These are phyloP conservation scores for Kazachstania africana DNA, from an alignment of 805 yeast species.

Conservation along the genomic window DNA sequence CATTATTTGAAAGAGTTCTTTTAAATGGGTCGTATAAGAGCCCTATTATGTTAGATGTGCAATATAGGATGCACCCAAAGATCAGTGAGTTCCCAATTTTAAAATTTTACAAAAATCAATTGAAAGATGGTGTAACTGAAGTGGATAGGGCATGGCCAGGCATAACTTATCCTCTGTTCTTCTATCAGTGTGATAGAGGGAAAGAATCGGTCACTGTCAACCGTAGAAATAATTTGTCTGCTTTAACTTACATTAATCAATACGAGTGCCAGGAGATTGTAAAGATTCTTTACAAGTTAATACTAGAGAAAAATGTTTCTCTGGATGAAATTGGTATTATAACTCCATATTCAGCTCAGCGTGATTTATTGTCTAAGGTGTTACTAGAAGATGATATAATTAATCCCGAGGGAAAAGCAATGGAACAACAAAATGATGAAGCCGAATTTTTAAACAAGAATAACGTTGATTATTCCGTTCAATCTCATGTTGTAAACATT, in stretches of 20 bases:
- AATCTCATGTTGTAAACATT: slow-evolving; percentile 18
- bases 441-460: slow-evolving; percentile 40
- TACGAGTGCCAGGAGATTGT: slow-evolving; percentile 41
- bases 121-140: slow-evolving; percentile 48
- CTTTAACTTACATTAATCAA: slow-evolving; percentile 46
- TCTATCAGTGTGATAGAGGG: slow-evolving; percentile 42
- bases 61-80: slow-evolving; percentile 56
- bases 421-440: slow-evolving; percentile 41
- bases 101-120: slow-evolving; percentile 37
- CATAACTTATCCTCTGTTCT: slow-evolving; percentile 47
- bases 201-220: slow-evolving; percentile 30
- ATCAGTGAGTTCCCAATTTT: slow-evolving; percentile 48
- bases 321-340: slow-evolving; percentile 49
- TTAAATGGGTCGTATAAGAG: slow-evolving; percentile 46
- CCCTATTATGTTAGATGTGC: slow-evolving; percentile 60
- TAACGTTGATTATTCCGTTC: slow-evolving; percentile 2
- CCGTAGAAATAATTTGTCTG: slow-evolving; percentile 31
- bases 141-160: slow-evolving; percentile 36
- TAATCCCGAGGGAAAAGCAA: slow-evolving; percentile 40
- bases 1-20: slow-evolving; percentile 57
- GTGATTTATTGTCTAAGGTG: slow-evolving; percentile 45
- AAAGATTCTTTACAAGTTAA: slow-evolving; percentile 37
- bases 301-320: slow-evolving; percentile 41
- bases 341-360: slow-evolving; percentile 69
- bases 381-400: slow-evolving; percentile 40